phyloP scores from a whole-genome alignment of 2,329 filamentous ascomycete species.

The Botrytis pseudocinerea region DNA sequence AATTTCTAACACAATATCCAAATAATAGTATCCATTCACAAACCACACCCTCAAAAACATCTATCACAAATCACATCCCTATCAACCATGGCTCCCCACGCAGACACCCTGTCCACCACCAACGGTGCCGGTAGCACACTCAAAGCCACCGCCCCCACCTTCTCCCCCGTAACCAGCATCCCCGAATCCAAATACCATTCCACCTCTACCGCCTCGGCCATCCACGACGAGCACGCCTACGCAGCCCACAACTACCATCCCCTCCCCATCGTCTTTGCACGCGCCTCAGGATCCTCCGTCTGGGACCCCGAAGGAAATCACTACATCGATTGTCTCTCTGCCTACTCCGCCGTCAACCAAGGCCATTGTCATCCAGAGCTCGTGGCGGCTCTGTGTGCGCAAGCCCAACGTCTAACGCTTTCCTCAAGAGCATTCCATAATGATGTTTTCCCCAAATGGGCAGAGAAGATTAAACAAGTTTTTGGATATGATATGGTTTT shows the following conservation, averaged over 20 bases:
- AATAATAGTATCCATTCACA: neutral
- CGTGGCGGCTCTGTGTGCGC: slow-evolving; percentile 83
- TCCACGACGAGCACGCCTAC: slow-evolving; percentile 76
- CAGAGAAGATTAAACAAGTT: slow-evolving; percentile 82
- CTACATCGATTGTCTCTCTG: slow-evolving; percentile 97
- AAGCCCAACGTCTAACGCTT: slow-evolving; percentile 85
- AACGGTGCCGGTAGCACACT: slow-evolving; percentile 42
- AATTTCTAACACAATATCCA: neutral
- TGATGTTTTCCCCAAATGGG: slow-evolving; percentile 95
- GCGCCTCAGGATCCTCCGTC: slow-evolving; percentile 80
- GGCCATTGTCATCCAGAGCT: slow-evolving; percentile 97
- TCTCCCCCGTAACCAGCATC: slow-evolving; percentile 36
- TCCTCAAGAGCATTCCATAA: slow-evolving; percentile 97
- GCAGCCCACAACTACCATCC: slow-evolving; percentile 99
- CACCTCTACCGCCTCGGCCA: slow-evolving; percentile 75
- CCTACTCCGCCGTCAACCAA: slow-evolving; percentile 97
- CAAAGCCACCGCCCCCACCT: slow-evolving; percentile 40
- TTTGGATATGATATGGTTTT: slow-evolving; percentile 98
- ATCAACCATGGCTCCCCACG: slow-evolving; percentile 58
- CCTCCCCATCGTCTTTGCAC: slow-evolving; percentile 87
- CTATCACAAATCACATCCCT: neutral
- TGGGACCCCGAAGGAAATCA: slow-evolving; percentile 97
- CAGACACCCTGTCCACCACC: slow-evolving; percentile 42
- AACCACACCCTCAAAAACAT: neutral
- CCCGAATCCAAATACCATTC: slow-evolving; percentile 62